Conservation (phyloP, 2,329 filamentous ascomycete genomes). For the Nemania diffusa region DNA sequence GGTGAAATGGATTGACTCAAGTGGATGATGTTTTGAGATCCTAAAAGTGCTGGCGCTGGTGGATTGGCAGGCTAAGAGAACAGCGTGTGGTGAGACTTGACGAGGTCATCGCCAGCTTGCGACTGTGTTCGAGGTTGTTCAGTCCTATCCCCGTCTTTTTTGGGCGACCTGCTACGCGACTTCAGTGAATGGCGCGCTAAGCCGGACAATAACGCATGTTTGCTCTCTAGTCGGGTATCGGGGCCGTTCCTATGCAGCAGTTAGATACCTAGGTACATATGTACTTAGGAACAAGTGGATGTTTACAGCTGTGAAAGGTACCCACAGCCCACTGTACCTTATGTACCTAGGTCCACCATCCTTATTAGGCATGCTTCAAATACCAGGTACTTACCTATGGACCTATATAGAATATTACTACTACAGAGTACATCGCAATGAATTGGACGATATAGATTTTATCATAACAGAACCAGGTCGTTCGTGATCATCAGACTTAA, state of each 20-base stretch:
- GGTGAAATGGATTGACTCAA: neutral
- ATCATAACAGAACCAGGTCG: too few relatives aligned
- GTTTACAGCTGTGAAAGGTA: too few relatives aligned
- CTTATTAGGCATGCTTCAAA: too few relatives aligned
- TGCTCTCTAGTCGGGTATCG: neutral
- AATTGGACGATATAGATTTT: too few relatives aligned
- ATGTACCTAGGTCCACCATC: too few relatives aligned
- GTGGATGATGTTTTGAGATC: neutral
- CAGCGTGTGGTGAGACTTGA: conserved; percentile 26
- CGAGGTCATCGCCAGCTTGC: conserved; percentile 35
- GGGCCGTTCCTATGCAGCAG: neutral
- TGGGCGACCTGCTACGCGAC: conserved; percentile 38
- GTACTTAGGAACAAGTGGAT: too few relatives aligned
- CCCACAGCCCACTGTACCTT: too few relatives aligned
- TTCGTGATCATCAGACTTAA: too few relatives aligned
- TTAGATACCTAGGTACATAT: neutral
- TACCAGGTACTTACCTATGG: too few relatives aligned
- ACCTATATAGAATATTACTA: too few relatives aligned
- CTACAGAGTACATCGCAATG: too few relatives aligned
- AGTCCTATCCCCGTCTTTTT: conserved; percentile 32
- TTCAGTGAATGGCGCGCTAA: conserved; percentile 36
- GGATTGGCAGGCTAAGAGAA: conserved; percentile 10
- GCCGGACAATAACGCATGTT: neutral
- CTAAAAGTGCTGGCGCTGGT: neutral
- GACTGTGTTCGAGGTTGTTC: conserved; percentile 19